A percentile compares a stretch with the other conserved stretches of the same genome.
phyloP scores from a whole-genome alignment of 495 filamentous ascomycete species.

The Hypomontagnella submonticulosa region DNA sequence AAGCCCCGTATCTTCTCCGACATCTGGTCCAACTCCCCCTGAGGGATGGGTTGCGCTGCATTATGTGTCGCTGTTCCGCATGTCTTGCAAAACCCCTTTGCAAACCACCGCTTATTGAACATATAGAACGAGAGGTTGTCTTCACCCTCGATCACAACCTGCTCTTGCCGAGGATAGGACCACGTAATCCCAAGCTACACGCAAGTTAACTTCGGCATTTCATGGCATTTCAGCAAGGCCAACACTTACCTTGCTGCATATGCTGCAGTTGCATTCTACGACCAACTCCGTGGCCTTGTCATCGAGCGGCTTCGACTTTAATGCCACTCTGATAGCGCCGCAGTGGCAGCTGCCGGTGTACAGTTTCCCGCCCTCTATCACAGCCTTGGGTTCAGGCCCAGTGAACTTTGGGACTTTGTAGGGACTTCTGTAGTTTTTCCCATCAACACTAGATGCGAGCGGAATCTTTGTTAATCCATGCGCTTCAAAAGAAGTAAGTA shows the following conservation, averaged over 20 bases:
- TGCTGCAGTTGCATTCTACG: constrained; percentile 59
- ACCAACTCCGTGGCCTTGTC: constrained; percentile 39
- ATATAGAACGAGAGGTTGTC: constrained; percentile 53
- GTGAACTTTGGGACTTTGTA: constrained; percentile 51
- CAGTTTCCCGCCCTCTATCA: constrained; percentile 50
- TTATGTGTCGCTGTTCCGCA: constrained; percentile 54
- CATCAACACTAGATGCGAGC: constrained; percentile 50
- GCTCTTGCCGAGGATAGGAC: constrained; percentile 49
- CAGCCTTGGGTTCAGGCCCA: constrained; percentile 53
- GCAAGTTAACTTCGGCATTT: constrained; percentile 9
- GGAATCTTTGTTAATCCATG: constrained; percentile 1
- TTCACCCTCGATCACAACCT: constrained; percentile 47
- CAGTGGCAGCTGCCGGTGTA: constrained; percentile 66
- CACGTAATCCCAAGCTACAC: constrained; percentile 45
- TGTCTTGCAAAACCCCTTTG: constrained; percentile 57
- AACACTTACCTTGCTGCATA: constrained; percentile 53
- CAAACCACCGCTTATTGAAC: constrained; percentile 42
- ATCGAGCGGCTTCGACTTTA: constrained; percentile 52
- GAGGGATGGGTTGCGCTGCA: constrained; percentile 1
- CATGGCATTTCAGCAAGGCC: not conserved
- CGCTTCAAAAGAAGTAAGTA: not conserved
- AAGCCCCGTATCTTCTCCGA: constrained; percentile 34
- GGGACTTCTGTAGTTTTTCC: constrained; percentile 36
- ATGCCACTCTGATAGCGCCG: constrained; percentile 56
- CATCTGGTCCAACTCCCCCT: constrained; percentile 32